Percentiles rank a stretch among this genome's conserved stretches.
Conservation (phyloP, 2,329 filamentous ascomycete species). For the Ophiocordyceps polyrhachis-furcata region DNA sequence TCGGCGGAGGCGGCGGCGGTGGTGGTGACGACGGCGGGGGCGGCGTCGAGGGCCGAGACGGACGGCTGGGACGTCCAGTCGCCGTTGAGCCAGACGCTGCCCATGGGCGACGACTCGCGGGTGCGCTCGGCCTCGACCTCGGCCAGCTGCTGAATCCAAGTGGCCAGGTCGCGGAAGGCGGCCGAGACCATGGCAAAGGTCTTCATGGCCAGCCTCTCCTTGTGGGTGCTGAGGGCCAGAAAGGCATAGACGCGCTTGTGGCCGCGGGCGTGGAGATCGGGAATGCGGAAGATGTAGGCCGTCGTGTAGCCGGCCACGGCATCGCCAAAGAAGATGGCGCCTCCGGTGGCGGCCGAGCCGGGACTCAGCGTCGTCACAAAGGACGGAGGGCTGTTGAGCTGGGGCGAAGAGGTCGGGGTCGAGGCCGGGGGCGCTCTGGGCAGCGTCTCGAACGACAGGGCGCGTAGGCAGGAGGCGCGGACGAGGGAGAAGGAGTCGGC, state of each 20-base stretch:
- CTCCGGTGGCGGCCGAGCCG: constrained; percentile 37
- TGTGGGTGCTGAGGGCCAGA: constrained; percentile 44
- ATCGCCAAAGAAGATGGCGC: constrained; percentile 52
- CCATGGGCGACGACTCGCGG: constrained; percentile 22
- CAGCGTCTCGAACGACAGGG: constrained; percentile 46
- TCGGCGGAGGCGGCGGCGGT: constrained; percentile 2
- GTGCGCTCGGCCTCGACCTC: constrained; percentile 42
- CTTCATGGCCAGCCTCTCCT: constrained; percentile 46
- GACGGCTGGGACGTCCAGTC: constrained; percentile 12
- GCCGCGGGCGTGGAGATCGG: constrained; percentile 47
- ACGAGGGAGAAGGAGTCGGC: constrained; percentile 48
- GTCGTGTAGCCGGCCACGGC: constrained; percentile 47
- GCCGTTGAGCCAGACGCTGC: constrained; percentile 19
- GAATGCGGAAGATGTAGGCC: constrained; percentile 51
- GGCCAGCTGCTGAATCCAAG: constrained; percentile 46
- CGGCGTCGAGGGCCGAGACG: constrained; percentile 12
- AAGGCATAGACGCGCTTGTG: constrained; percentile 53
- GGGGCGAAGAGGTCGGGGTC: constrained; percentile 17
- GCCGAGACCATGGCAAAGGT: constrained; percentile 42
- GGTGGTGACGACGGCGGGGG: constrained; percentile 8
- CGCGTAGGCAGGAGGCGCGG: constrained; percentile 46
- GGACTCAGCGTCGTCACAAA: constrained; percentile 36
- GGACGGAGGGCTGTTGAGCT: constrained; percentile 21
- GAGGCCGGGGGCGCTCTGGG: constrained; percentile 32
- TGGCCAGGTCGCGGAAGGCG: constrained; percentile 44